Evolutionary conservation across 108 stramenopile species (phyloP).

Genomic region (Nannochloropsis gaditana): DNA sequence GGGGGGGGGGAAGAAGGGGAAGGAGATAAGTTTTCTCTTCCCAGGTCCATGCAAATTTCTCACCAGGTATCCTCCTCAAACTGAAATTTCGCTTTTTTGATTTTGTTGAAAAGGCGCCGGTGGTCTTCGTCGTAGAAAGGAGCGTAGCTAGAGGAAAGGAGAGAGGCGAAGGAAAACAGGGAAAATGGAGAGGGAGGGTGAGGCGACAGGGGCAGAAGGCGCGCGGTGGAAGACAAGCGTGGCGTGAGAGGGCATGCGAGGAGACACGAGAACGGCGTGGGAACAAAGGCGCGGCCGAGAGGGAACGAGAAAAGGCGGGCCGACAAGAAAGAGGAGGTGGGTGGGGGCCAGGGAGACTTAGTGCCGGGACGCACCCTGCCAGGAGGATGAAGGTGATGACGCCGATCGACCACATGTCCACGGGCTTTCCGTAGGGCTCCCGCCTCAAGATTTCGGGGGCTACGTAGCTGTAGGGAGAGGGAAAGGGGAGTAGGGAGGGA

Average conservation of each 20-base stretch:
- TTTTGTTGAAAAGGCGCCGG: constrained; percentile 71
- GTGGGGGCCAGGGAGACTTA: not conserved
- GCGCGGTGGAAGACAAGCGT: not conserved
- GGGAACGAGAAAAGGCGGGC: too few relatives aligned
- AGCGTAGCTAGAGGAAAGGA: constrained; percentile 56
- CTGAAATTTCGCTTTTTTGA: constrained; percentile 47
- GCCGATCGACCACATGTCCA: constrained; percentile 89
- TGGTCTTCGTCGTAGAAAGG: constrained; percentile 95
- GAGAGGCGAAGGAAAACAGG: not conserved
- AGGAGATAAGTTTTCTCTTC: not conserved
- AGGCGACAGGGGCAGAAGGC: not conserved
- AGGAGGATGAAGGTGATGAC: constrained; percentile 87
- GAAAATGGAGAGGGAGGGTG: not conserved
- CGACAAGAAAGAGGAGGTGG: too few relatives aligned
- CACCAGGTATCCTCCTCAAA: constrained; percentile 21
- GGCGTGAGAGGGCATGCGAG: too few relatives aligned
- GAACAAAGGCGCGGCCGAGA: too few relatives aligned
- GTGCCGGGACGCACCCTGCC: constrained; percentile 40
- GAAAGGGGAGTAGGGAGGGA: not conserved
- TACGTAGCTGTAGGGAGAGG: constrained; percentile 62
- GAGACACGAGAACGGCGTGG: too few relatives aligned
- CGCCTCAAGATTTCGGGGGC: constrained; percentile 88
- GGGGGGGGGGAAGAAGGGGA: not conserved
- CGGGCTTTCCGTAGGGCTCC: constrained; percentile 71
- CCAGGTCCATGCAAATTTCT: not conserved